Evolutionary conservation across 176 grass and related monocot species (phyloP), one percentile per base, ranked within the genome.

Genomic region (Musa schizocarpa): DNA sequence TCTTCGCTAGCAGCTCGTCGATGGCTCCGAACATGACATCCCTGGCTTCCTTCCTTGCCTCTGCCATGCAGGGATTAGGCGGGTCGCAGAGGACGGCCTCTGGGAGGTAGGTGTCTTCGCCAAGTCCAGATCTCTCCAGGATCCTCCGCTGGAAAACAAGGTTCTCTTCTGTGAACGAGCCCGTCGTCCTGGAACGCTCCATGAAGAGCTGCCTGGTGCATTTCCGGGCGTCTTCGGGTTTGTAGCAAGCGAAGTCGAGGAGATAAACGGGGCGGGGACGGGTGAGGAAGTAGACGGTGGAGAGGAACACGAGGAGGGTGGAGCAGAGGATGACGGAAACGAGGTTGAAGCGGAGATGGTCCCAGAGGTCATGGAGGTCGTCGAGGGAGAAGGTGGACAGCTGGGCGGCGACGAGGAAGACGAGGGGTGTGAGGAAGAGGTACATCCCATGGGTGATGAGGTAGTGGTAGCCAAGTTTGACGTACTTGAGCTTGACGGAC

Each of bases 221-320:
- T 17, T 53, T 53, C 69, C 69, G 19, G 69, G 69, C 50, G 6
- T 54, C 69, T 19, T 53, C 50, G 8, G 69, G 69, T 19, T 53
- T 72, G 69, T 72, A 72, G 49, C 69, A 72, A 12, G 69, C 69
- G 69, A 72, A 72, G 69, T 72, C 4, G 49, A 72, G 19, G 2
- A 72, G 69, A 17, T 72, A 72, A 4, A 72, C 69, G 1, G 69
- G 51, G 0, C 69, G 69, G 12, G 69, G 69, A 19, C 69, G 69
- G 50, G 69, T 72, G 69, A 72, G 50, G 50, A 72, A 54, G 69
- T 72, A 72, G 10, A 72, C 50, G 69, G 69, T 72, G n/a, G 51
- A 72, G 50, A 72, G 69, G 69, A 72, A 72, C 50, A 72, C 69
- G 19, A 72, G 69, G 49, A 72, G 69, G 19, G 69, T 72, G 69